phyloP scores from a whole-genome alignment of 2,329 filamentous ascomycete genomes.

The Madurella fahalii region DNA sequence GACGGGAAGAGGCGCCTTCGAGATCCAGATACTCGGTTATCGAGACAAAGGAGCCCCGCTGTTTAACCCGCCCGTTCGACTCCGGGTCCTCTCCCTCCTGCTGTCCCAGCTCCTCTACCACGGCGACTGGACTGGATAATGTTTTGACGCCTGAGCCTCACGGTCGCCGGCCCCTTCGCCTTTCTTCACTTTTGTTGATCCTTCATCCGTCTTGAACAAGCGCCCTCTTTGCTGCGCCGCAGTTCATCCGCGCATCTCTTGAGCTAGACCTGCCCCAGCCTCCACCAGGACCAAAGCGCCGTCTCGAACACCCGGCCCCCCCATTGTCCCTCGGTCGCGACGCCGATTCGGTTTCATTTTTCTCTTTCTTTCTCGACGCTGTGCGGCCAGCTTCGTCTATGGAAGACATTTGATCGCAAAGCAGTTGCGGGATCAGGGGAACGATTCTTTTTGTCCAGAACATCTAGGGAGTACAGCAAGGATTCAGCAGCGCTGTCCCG shows the following conservation, averaged over 20 bases:
- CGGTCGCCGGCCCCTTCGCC: slow-evolving; percentile 15
- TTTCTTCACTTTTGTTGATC: slow-evolving; percentile 13
- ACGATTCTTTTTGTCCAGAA: not conserved
- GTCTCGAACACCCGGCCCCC: slow-evolving; percentile 1
- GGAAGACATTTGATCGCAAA: not conserved
- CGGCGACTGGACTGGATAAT: slow-evolving; percentile 15
- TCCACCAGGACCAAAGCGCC: slow-evolving; percentile 5
- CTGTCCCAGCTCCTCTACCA: not conserved
- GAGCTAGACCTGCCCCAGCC: slow-evolving; percentile 14
- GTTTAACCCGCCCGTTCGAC: slow-evolving; percentile 4
- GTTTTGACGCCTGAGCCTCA: slow-evolving; percentile 21
- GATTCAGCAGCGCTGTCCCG: slow-evolving; percentile 54
- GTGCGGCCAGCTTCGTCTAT: not conserved
- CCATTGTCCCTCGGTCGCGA: slow-evolving; percentile 2
- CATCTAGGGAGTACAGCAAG: slow-evolving; percentile 24
- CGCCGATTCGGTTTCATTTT: not conserved
- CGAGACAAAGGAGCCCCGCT: slow-evolving; percentile 20
- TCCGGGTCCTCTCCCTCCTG: not conserved
- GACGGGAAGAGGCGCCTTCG: slow-evolving; percentile 4
- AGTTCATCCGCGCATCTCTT: slow-evolving; percentile 13
- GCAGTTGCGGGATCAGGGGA: not conserved
- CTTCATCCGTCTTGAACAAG: slow-evolving; percentile 4
- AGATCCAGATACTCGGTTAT: slow-evolving; percentile 9
- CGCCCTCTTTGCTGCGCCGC: slow-evolving; percentile 22
- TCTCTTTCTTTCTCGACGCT: not conserved